A percentile compares a stretch with the other conserved stretches of the same genome.
These are phyloP conservation scores for Suillus paluster DNA, from an alignment of 768 basidiomycete species.

Conservation along the genomic window DNA sequence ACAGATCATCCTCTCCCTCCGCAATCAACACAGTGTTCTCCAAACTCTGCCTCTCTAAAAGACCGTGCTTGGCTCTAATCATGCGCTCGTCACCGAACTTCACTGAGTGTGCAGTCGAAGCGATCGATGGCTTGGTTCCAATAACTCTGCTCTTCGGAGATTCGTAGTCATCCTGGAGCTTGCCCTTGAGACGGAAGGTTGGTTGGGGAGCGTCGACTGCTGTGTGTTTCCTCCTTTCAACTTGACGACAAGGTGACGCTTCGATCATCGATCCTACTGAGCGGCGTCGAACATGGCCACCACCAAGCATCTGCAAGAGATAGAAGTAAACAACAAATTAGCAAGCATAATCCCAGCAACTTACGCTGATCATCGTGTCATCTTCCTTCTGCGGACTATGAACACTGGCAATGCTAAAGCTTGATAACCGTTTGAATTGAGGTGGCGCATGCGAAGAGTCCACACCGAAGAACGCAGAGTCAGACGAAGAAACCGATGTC, in stretches of 20 bases:
- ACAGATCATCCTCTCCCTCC: constrained; percentile 61
- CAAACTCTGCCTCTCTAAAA: constrained; percentile 66
- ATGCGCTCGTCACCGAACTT: constrained; percentile 72
- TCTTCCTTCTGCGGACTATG: constrained; percentile 66
- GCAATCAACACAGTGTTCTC: constrained; percentile 69
- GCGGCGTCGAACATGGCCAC: constrained; percentile 70
- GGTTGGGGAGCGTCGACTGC: constrained; percentile 25
- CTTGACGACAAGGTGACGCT: constrained; percentile 69
- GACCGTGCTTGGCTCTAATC: constrained; percentile 64
- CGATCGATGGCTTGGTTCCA: constrained; percentile 65
- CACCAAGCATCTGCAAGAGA: constrained; percentile 71
- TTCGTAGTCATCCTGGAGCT: constrained; percentile 23
- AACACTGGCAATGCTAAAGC: constrained; percentile 53
- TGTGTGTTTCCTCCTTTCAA: constrained; percentile 64
- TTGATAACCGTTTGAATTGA: constrained; percentile 68
- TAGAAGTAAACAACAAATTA: constrained; percentile 12
- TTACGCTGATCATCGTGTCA: constrained; percentile 82
- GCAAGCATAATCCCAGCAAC: constrained; percentile 23
- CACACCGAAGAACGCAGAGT: constrained; percentile 65
- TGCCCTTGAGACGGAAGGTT: constrained; percentile 40
- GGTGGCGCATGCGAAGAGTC: constrained; percentile 43
- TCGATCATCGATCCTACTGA: constrained; percentile 70
- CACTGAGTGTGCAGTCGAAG: constrained; percentile 58
- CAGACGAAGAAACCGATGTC: constrained; percentile 52
- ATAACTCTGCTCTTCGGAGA: constrained; percentile 53